Conservation (phyloP, 768 basidiomycete species). For the Crassisporium funariophilum region DNA sequence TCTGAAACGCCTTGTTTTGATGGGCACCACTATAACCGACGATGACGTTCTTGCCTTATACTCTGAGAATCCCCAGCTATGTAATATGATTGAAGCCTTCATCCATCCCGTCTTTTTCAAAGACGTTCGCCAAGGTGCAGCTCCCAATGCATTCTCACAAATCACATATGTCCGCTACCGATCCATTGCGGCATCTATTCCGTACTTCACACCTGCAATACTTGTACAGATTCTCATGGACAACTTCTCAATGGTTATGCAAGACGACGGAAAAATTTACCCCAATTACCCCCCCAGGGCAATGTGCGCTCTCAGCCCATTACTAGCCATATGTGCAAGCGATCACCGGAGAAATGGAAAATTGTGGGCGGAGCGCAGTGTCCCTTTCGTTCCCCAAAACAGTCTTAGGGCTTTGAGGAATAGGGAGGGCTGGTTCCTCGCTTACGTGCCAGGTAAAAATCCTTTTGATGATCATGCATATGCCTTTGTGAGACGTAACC, state of each 20-base stretch:
- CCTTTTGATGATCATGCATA: too few species aligned
- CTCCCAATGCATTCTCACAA: neutral
- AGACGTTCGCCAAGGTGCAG: neutral
- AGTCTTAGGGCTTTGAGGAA: neutral
- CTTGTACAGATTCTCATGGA: neutral
- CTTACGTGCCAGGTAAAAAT: too few species aligned
- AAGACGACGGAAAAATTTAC: neutral
- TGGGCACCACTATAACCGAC: neutral
- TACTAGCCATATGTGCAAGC: neutral
- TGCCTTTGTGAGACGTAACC: neutral
- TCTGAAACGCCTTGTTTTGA: neutral
- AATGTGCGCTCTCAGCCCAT: too few species aligned
- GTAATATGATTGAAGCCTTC: neutral
- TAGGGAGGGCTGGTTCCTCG: neutral
- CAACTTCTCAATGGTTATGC: neutral
- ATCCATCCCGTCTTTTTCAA: neutral
- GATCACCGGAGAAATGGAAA: neutral
- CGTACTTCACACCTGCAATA: neutral
- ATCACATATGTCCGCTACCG: neutral
- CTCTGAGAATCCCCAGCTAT: neutral
- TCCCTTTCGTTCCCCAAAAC: neutral
- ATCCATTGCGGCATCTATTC: neutral
- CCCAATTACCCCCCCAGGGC: neutral
- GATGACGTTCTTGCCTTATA: neutral
- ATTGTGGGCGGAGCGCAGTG: neutral